Base-by-base conservation (phyloP, 2,329 filamentous ascomycete genomes). In the Aspergillus versicolor region DNA sequence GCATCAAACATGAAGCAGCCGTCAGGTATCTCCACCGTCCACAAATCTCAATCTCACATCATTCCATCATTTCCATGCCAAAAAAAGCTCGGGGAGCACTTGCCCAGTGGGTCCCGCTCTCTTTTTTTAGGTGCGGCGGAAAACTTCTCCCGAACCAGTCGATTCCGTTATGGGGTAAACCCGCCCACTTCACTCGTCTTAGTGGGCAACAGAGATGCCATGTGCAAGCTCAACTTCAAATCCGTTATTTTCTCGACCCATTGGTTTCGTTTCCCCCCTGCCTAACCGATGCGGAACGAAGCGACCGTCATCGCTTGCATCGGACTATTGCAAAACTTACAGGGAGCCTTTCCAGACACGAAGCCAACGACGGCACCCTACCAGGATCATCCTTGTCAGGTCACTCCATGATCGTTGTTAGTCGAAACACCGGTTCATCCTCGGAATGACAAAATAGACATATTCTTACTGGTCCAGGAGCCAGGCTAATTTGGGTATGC, bases 401-500 rank as follows among this genome's bases (percentile, higher is more conserved):
- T 32, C 32, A 27, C 42, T 53, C 32, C 51, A 40, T 41, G 42
- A 44, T 30, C 42, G 45, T 34, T 27, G 42, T 27, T 52, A n/a
- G 38, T 52, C 40, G 38, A 54, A 54, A 54, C 50, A 8, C 38
- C 38, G 27, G 55, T 53, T 54, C 34, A 52, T 54, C 44, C 40
- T 53, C 27, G 21, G 45, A 38, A 17, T 19, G 22, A 15, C 34
- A 43, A 30, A 19, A 30, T 40, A 48, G n/a, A 30, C 27, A 30
- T 44, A 48, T 41, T 15, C 44, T 52, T 45, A 52, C 40, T 52
- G 55, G 45, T 24, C 32, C 22, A 49, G 30, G 50, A 34, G 54
- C 21, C 27, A 34, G n/a, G 40, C 55, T 57, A 49, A 53, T 21
- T 52, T 44, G 54, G 54, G 21, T 57, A 47, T 53, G 38, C 27